Percentiles rank a stretch among this genome's conserved stretches.
Evolutionary conservation across 768 basidiomycete genomes (phyloP).

Genomic region (Termitomyces sp.): DNA sequence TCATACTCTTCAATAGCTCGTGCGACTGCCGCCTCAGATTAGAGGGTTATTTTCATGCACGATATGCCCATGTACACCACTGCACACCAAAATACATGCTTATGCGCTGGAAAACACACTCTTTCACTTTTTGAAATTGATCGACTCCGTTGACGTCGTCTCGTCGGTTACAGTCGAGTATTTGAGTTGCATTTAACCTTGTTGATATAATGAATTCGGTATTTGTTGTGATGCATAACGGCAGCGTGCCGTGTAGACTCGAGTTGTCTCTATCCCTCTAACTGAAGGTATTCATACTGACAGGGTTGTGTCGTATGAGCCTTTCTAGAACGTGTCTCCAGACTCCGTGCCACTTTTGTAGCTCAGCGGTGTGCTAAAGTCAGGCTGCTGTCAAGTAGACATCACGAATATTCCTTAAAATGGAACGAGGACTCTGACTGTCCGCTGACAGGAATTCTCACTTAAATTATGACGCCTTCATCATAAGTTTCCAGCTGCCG

Average conservation of each 20-base stretch:
- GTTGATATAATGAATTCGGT: neutral
- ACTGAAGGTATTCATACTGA: no score
- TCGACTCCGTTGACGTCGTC: neutral
- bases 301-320: neutral
- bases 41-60: conserved; percentile 21
- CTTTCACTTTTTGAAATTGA: neutral
- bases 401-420: no score
- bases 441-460: no score
- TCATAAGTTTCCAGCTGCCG: no score
- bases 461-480: no score
- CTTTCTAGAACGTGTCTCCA: no score
- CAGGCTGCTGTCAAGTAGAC: no score
- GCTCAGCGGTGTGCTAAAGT: no score
- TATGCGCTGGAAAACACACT: conserved; percentile 1
- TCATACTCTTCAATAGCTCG: conserved; percentile 31
- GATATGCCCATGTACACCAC: conserved; percentile 28
- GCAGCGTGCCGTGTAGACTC: neutral
- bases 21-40: conserved; percentile 44
- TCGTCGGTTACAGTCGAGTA: neutral
- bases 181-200: neutral
- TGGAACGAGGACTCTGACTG: no score
- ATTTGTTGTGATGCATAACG: neutral
- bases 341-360: no score
- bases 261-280: no score
- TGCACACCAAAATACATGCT: conserved; percentile 29